These are phyloP conservation scores for Rubia peregrina DNA, from an alignment of 305 asterid species.

Conservation along the genomic window DNA sequence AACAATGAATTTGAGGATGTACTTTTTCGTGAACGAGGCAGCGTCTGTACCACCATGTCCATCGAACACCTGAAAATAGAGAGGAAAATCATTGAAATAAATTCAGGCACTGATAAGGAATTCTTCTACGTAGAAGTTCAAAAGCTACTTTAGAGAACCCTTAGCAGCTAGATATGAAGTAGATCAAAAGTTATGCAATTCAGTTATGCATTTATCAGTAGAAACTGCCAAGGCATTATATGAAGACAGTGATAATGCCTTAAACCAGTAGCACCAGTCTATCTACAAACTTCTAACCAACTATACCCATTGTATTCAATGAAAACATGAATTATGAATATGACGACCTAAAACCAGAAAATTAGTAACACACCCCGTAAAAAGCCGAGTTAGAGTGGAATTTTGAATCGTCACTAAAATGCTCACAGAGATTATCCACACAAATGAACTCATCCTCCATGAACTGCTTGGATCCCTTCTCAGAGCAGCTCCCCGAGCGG, in stretches of 20 bases:
- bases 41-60: constrained; percentile 95
- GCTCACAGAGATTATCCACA: constrained; percentile 63
- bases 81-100: constrained; percentile 1
- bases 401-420: constrained; percentile 38
- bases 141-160: neutral
- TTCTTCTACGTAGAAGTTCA: neutral
- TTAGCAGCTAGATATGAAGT: neutral
- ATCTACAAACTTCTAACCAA: neutral
- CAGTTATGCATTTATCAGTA: neutral
- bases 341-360: constrained; percentile 16
- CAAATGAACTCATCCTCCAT: constrained; percentile 93
- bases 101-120: neutral
- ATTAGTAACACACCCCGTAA: constrained; percentile 66
- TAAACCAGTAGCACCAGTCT: neutral
- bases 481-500: constrained; percentile 91
- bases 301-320: neutral
- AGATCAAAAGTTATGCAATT: neutral
- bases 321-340: neutral
- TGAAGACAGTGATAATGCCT: neutral
- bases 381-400: constrained; percentile 68
- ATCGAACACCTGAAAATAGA: constrained; percentile 69
- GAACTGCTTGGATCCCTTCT: constrained; percentile 78
- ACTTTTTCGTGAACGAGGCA: constrained; percentile 69
- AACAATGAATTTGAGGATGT: constrained; percentile 53
- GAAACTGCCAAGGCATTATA: neutral